Base-by-base conservation (phyloP, 306 rosid genomes). In the Mimosa pudica region DNA sequence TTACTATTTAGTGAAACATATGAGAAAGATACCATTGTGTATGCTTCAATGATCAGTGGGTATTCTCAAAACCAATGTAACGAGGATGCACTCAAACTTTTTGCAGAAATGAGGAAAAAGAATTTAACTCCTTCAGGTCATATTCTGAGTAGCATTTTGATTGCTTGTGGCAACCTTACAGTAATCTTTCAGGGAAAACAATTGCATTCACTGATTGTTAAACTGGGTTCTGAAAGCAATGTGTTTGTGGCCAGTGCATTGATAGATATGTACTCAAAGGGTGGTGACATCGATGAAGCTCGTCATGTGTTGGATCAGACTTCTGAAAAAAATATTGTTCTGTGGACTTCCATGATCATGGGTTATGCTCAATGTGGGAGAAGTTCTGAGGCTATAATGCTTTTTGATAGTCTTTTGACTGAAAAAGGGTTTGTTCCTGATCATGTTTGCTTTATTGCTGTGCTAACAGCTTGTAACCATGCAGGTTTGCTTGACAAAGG, bases 191-290 rank as follows among this genome's bases (percentile, higher is more conserved):
- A 85, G 71, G 95, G 95, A 78, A 85, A 70, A 74, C 87, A 87
- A 77, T 73, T 88, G 52, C 95, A 90, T 75, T 87, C 87, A 77
- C 69, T 90, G 52, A 89, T 79, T 70, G 75, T 83, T 68, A 90
- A 85, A 87, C 82, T 84, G 87, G 92, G 92, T 74, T 87, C 89
- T 20, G 86, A 84, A 70, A 81, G 83, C 68, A 90, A 87, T 82
- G 83, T 87, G 49, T 90, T 85, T 52, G 88, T 88, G 73, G 89
- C 80, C 73, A 85, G 91, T 81, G 86, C 95, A 74, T 78, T 90
- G 80, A 78, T 88, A 24, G 92, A 90, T 82, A 90, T 90, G 95
- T 90, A 90, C 71, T 88, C 95, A 2, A 88, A 90, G 79, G 81
- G 92, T 10, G 91, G 95, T 16, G 86, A 87, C 68, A 58, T 88